These are phyloP conservation scores for Termitomyces bulborhizus DNA, from an alignment of 768 basidiomycete genomes.

Conservation along the genomic window DNA sequence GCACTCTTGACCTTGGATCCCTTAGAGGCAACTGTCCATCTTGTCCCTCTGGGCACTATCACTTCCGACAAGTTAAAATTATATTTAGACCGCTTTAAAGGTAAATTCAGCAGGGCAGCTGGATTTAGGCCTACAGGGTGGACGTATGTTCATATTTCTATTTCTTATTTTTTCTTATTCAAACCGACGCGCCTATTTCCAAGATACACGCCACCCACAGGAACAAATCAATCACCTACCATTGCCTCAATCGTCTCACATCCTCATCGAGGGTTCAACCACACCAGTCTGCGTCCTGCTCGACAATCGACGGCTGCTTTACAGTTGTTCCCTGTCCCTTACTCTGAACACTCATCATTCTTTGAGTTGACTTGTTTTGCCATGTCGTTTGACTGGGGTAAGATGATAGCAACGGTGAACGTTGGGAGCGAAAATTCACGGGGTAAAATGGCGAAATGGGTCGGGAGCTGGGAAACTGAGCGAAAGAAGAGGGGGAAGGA, in stretches of 20 bases:
- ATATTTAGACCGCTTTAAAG: constrained; percentile 73
- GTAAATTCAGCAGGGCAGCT: constrained; percentile 62
- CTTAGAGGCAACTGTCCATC: constrained; percentile 70
- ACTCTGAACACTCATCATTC: constrained; percentile 96
- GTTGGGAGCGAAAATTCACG: constrained; percentile 68
- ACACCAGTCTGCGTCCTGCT: constrained; percentile 58
- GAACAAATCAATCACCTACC: constrained; percentile 55
- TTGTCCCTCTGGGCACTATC: constrained; percentile 75
- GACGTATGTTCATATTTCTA: constrained; percentile 61
- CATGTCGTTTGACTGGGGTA: constrained; percentile 75
- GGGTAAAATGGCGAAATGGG: constrained; percentile 85
- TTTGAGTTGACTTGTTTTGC: constrained; percentile 95
- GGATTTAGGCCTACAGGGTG: constrained; percentile 95
- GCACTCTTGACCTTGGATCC: constrained; percentile 74
- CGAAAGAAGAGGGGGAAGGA: constrained; percentile 46
- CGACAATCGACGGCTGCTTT: constrained; percentile 64
- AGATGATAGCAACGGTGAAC: constrained; percentile 95
- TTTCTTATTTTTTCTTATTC: not conserved
- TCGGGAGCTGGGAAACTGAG: constrained; percentile 85
- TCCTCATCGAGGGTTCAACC: constrained; percentile 63
- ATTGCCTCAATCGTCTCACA: constrained; percentile 64
- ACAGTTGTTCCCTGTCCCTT: constrained; percentile 80
- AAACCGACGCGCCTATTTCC: not conserved
- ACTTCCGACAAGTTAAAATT: constrained; percentile 68
- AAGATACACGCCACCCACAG: constrained; percentile 64